These are phyloP conservation scores for Hibiscus trionum DNA, from an alignment of 345 rosid species.

Conservation along the genomic window DNA sequence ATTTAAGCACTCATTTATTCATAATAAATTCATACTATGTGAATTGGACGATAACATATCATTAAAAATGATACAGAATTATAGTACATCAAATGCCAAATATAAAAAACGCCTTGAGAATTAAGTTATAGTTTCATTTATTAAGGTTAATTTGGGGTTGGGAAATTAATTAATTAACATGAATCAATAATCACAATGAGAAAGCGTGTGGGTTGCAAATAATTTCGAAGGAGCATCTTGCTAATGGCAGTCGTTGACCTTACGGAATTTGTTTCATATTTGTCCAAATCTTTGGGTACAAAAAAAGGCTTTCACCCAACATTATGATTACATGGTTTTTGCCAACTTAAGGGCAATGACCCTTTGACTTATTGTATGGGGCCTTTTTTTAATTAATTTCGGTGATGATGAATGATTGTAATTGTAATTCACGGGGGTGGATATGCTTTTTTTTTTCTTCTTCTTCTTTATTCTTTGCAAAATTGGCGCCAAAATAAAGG, in stretches of 20 bases:
- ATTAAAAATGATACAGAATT: too few relatives aligned
- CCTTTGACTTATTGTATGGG: conserved; percentile 2
- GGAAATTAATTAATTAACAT: not conserved
- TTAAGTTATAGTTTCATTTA: not conserved
- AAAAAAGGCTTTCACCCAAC: not conserved
- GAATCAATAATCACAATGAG: not conserved
- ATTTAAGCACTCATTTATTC: too few relatives aligned
- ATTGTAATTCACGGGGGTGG: not conserved
- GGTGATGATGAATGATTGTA: conserved; percentile 5
- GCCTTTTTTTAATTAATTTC: not conserved
- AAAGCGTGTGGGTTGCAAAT: not conserved
- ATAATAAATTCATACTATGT: too few relatives aligned
- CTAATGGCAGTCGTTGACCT: conserved; percentile 8
- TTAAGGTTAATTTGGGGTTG: not conserved
- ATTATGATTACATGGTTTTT: conserved; percentile 6
- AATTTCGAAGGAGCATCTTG: not conserved
- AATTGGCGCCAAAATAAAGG: conserved; percentile 19
- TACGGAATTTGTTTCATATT: not conserved
- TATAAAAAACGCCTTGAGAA: too few relatives aligned
- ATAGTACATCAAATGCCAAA: too few relatives aligned
- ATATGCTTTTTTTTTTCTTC: not conserved
- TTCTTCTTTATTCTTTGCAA: not conserved
- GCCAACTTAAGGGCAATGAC: not conserved
- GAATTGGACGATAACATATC: too few relatives aligned
- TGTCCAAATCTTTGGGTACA: conserved; percentile 3